A percentile compares a stretch with the other conserved stretches of the same genome.
These are phyloP conservation scores for Rhodomyrtus psidioides DNA, from an alignment of 441 rosid genomes.

Conservation along the genomic window DNA sequence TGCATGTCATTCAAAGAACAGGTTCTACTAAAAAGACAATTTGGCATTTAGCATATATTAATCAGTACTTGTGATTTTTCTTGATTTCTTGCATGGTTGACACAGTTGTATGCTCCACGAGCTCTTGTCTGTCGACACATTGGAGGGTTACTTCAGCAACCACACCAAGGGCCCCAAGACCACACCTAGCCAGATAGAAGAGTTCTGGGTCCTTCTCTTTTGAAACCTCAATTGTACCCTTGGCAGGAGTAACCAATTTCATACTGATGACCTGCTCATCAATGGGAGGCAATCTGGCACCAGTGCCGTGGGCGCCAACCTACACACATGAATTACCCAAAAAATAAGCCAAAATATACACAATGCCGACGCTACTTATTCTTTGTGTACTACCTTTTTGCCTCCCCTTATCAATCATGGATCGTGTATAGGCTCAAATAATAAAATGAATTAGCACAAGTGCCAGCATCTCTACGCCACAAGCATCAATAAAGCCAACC, in stretches of 20 bases:
- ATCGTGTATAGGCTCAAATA: not conserved
- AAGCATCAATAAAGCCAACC: not conserved
- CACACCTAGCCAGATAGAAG: constrained; percentile 84
- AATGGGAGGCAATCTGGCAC: constrained; percentile 91
- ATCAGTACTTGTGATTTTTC: constrained; percentile 81
- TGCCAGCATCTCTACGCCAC: not conserved
- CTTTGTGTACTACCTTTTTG: not conserved
- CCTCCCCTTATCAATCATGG: not conserved
- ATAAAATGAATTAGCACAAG: not conserved
- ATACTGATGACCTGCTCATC: constrained; percentile 90
- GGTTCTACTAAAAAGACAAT: not conserved
- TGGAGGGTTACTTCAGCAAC: constrained; percentile 95
- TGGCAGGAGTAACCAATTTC: constrained; percentile 95
- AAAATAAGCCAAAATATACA: not conserved
- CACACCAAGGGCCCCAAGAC: constrained; percentile 96
- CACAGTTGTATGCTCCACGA: constrained; percentile 79
- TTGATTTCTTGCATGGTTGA: constrained; percentile 66
- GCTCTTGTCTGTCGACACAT: constrained; percentile 91
- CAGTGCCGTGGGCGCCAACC: constrained; percentile 99
- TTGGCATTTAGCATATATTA: not conserved
- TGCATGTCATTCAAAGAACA: not conserved
- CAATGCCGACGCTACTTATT: not conserved
- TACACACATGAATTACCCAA: constrained; percentile 15
- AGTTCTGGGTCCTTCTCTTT: constrained; percentile 82
- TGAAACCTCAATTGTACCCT: constrained; percentile 83